These are phyloP conservation scores for Debaryomyces maramus DNA, from an alignment of 805 yeast species.

Conservation along the genomic window DNA sequence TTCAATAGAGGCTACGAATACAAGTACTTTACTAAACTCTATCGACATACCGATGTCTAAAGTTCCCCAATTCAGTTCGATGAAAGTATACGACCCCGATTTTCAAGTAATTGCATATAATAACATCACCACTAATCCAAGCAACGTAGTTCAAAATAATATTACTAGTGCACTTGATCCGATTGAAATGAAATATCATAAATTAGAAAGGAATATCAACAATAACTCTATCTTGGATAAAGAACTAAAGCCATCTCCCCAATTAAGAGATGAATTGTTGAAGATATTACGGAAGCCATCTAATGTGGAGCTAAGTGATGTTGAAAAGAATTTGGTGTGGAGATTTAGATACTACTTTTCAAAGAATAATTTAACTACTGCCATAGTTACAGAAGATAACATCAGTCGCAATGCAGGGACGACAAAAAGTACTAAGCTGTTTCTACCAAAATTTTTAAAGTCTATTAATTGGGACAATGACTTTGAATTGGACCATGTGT, in stretches of 20 bases:
- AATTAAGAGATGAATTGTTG: constrained; percentile 69
- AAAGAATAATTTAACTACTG: constrained; percentile 35
- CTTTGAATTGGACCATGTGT: constrained; percentile 74
- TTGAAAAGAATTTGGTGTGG: constrained; percentile 88
- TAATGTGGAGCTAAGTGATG: constrained; percentile 74
- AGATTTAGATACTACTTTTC: constrained; percentile 75
- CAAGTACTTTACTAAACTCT: constrained; percentile 36
- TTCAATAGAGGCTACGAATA: constrained; percentile 17
- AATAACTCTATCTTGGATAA: constrained; percentile 74
- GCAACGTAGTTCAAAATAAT: constrained; percentile 1
- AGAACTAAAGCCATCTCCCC: constrained; percentile 86
- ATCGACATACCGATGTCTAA: constrained; percentile 30
- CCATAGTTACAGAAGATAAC: constrained; percentile 7
- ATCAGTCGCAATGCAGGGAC: constrained; percentile 2
- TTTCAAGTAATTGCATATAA: constrained; percentile 17
- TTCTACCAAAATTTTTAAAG: constrained; percentile 76
- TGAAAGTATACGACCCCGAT: constrained; percentile 49
- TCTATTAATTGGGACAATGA: constrained; percentile 88
- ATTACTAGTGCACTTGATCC: constrained; percentile 53
- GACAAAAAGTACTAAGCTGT: constrained; percentile 43
- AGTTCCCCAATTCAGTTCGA: neutral
- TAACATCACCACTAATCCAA: constrained; percentile 2
- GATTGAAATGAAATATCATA: constrained; percentile 82
- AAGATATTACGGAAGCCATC: constrained; percentile 76
- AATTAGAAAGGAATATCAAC: constrained; percentile 75